Conservation (phyloP, 1,139 yeast genomes). For the Suhomyces guaymorum region DNA sequence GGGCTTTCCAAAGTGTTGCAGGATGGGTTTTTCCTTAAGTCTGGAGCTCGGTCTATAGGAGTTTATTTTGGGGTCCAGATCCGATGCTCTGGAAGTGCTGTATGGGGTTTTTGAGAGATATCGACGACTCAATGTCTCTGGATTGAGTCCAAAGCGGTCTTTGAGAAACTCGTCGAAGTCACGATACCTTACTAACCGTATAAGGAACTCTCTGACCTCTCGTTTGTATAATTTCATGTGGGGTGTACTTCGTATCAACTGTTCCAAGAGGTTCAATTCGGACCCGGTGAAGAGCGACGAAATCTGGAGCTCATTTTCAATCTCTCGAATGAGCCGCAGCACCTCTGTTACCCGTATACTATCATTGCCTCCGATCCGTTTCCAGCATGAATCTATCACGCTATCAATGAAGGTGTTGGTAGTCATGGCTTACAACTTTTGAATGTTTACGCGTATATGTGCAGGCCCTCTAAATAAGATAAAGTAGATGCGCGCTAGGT, state of each 20-base stretch:
- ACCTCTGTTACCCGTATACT: constrained; percentile 33
- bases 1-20: too few relatives aligned
- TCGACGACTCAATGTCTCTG: constrained; percentile 13
- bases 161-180: constrained; percentile 27
- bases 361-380: constrained; percentile 17
- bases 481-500: too few relatives aligned
- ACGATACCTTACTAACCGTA: constrained; percentile 27
- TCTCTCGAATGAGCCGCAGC: constrained; percentile 26
- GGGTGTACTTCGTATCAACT: constrained; percentile 32
- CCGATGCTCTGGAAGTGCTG: too few relatives aligned
- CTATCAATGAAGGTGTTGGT: constrained; percentile 10
- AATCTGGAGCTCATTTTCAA: constrained; percentile 27
- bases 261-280: constrained; percentile 28
- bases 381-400: constrained; percentile 34
- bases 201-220: constrained; percentile 32
- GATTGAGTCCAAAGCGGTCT: constrained; percentile 26
- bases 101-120: not conserved
- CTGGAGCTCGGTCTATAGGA: too few relatives aligned
- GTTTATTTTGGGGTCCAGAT: too few relatives aligned
- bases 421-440: constrained; percentile 4
- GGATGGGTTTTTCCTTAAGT: too few relatives aligned
- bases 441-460: constrained; percentile 2
- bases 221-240: constrained; percentile 27
- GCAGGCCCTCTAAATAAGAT: too few relatives aligned
- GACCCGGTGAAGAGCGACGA: constrained; percentile 25